Evolutionary conservation across 768 basidiomycete species (phyloP).

Genomic region (Lentinula raphanica): DNA sequence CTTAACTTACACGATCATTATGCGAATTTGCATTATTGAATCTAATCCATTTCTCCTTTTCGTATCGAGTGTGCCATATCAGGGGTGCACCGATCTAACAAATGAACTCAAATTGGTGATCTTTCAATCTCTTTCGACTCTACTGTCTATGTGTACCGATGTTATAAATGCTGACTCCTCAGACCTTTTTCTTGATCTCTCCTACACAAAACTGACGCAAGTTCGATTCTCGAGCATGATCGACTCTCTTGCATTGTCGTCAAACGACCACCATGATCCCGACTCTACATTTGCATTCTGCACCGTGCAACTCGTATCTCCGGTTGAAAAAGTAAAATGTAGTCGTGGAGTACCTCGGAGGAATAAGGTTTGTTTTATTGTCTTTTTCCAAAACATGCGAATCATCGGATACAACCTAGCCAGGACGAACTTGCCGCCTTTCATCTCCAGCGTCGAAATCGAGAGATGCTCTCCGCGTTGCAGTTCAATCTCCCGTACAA

Average conservation of each 20-base stretch:
- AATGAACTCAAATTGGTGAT: slow-evolving; percentile 34
- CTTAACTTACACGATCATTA: slow-evolving; percentile 26
- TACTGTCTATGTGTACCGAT: slow-evolving; percentile 25
- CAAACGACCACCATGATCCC: neutral
- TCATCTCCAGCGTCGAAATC: neutral
- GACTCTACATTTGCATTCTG: neutral
- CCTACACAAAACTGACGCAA: slow-evolving; percentile 8
- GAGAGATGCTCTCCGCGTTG: neutral
- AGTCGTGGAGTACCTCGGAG: neutral
- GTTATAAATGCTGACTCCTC: slow-evolving; percentile 38
- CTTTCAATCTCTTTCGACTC: slow-evolving; percentile 23
- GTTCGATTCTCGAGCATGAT: neutral
- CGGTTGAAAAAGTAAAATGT: neutral
- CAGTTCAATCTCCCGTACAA: neutral
- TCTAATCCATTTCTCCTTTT: slow-evolving; percentile 33
- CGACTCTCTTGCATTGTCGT: neutral
- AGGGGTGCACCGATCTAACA: slow-evolving; percentile 38
- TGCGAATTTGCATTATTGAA: slow-evolving; percentile 21
- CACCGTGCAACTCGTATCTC: neutral
- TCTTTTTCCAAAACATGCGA: neutral
- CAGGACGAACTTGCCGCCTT: neutral
- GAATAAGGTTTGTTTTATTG: slow-evolving; percentile 7
- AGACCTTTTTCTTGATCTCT: slow-evolving; percentile 9
- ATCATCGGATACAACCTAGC: neutral
- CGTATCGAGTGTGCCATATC: slow-evolving; percentile 38